Conservation (phyloP, 2,329 filamentous ascomycete genomes). For the Chlorencoelia australis region DNA sequence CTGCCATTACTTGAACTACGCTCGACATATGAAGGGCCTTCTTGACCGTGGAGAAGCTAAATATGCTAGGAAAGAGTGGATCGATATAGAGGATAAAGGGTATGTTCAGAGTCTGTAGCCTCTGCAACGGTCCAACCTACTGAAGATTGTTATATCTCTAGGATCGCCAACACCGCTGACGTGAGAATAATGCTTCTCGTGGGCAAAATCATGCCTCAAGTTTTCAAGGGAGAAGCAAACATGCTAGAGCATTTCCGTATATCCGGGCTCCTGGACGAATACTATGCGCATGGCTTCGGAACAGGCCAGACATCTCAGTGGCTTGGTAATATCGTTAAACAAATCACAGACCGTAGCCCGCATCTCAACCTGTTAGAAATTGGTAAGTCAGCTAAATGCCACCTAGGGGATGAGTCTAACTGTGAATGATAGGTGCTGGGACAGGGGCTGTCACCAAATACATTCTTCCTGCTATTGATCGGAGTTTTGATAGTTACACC, state of each 20-base stretch:
- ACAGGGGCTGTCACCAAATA: conserved; percentile 8
- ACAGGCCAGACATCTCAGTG: neutral
- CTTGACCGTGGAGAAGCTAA: neutral
- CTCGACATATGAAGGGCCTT: neutral
- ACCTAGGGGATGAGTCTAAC: no score
- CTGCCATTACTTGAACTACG: neutral
- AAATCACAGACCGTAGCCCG: conserved; percentile 27
- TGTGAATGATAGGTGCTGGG: no score
- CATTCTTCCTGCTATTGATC: conserved; percentile 26
- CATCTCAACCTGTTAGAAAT: conserved; percentile 31
- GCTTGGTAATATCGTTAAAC: conserved; percentile 2
- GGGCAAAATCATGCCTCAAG: neutral
- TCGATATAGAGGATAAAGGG: no score
- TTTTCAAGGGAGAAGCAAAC: neutral
- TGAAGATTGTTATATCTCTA: no score
- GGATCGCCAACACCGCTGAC: no score
- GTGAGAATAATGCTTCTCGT: neutral
- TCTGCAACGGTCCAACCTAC: no score
- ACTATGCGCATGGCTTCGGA: conserved; percentile 8
- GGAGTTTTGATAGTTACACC: conserved; percentile 31
- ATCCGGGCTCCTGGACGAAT: conserved; percentile 4
- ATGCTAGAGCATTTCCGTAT: neutral
- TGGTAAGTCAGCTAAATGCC: no score
- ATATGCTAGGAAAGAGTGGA: neutral
- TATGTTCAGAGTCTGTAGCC: no score